Evolutionary conservation across 306 rosid genomes (phyloP).

Genomic region (Echinosophora koreensis): DNA sequence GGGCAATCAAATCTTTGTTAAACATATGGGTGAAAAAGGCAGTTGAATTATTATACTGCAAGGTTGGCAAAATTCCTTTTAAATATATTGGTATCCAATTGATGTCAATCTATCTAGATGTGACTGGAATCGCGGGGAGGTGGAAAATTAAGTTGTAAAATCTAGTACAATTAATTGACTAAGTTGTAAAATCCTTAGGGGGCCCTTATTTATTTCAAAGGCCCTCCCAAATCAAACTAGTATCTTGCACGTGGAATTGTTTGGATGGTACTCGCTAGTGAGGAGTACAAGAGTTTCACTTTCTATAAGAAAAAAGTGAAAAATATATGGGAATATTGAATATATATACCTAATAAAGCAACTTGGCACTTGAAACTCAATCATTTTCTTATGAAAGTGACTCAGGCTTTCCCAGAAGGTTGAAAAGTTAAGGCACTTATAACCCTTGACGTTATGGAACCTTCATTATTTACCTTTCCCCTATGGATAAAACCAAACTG

Average conservation of each 20-base stretch:
- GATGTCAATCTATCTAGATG: too few relatives aligned
- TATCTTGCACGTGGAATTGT: slow-evolving; percentile 8
- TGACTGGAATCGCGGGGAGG: too few relatives aligned
- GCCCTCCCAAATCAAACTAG: background rate
- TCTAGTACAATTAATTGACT: too few relatives aligned
- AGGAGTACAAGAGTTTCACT: slow-evolving; percentile 8
- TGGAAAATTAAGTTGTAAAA: too few relatives aligned
- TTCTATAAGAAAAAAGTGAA: slow-evolving; percentile 21
- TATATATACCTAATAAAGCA: slow-evolving; percentile 33
- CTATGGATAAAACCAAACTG: slow-evolving; percentile 31
- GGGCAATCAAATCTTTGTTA: too few relatives aligned
- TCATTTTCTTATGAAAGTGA: slow-evolving; percentile 45
- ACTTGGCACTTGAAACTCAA: slow-evolving; percentile 32
- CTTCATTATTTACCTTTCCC: slow-evolving; percentile 19
- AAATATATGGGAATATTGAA: background rate
- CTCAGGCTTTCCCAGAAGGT: slow-evolving; percentile 39
- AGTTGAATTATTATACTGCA: too few relatives aligned
- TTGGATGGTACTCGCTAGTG: background rate
- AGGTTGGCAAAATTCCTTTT: too few relatives aligned
- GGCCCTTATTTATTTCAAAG: slow-evolving; percentile 2
- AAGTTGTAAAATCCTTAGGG: too few relatives aligned
- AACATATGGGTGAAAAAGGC: too few relatives aligned
- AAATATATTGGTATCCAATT: too few relatives aligned
- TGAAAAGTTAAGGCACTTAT: slow-evolving; percentile 38
- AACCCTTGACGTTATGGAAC: background rate